Conservation (phyloP, 2,329 filamentous ascomycete species). For the Corniculantispora saksenae region DNA sequence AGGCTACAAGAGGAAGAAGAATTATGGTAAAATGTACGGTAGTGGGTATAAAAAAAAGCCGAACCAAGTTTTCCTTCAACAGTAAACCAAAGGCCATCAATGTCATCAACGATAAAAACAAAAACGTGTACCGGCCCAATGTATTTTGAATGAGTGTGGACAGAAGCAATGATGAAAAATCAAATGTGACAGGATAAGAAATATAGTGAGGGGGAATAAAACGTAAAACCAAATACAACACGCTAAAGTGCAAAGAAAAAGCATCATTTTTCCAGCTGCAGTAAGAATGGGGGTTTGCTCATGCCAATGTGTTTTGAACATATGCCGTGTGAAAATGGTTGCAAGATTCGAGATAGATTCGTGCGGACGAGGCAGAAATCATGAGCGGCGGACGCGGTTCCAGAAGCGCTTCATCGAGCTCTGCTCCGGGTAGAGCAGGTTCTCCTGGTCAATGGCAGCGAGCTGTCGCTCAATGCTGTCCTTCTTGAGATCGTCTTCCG, state of each 20-base stretch:
- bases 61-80: constrained; percentile 4
- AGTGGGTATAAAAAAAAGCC: constrained; percentile 15
- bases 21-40: constrained; percentile 4
- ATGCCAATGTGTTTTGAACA: constrained; percentile 9
- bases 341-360: neutral
- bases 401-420: constrained; percentile 64
- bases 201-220: constrained; percentile 1
- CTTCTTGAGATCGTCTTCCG: constrained; percentile 48
- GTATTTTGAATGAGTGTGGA: constrained; percentile 6
- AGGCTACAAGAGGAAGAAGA: neutral
- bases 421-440: constrained; percentile 42
- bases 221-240: neutral
- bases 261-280: neutral
- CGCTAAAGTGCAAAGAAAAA: constrained; percentile 12
- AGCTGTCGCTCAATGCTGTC: constrained; percentile 57
- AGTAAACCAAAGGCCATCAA: constrained; percentile 13
- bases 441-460: constrained; percentile 53
- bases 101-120: constrained; percentile 4
- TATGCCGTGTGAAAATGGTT: neutral
- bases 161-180: neutral
- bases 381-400: constrained; percentile 58
- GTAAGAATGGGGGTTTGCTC: constrained; percentile 1
- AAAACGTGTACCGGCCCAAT: constrained; percentile 12
- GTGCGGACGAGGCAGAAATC: neutral
- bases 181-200: neutral